phyloP scores from a whole-genome alignment of 2,329 filamentous ascomycete genomes.

The Sclerotinia sclerotiorum region DNA sequence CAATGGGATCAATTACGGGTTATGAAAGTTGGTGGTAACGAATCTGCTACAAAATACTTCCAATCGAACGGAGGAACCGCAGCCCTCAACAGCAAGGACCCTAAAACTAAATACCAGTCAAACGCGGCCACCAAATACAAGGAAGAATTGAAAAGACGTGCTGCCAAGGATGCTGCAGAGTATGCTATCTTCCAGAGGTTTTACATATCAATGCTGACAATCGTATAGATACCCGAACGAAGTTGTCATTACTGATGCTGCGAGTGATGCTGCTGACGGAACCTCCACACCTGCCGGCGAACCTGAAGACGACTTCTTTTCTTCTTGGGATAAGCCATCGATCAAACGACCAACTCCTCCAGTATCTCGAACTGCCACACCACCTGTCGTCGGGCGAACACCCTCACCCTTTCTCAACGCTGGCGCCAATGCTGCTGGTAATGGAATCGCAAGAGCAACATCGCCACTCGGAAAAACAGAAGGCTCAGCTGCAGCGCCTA shows the following conservation, averaged over 20 bases:
- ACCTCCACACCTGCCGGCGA: constrained; percentile 78
- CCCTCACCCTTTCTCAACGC: constrained; percentile 88
- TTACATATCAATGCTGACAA: constrained; percentile 29
- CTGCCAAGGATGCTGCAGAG: constrained; percentile 80
- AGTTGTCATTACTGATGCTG: constrained; percentile 77
- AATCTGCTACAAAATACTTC: constrained; percentile 97
- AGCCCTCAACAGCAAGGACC: constrained; percentile 91
- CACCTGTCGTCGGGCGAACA: constrained; percentile 75
- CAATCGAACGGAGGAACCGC: constrained; percentile 93
- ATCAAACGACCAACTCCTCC: constrained; percentile 97
- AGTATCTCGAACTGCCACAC: constrained; percentile 83
- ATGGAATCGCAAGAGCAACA: constrained; percentile 71
- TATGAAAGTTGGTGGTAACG: constrained; percentile 98
- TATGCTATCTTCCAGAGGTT: constrained; percentile 47
- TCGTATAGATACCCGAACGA: constrained; percentile 73
- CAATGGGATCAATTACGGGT: constrained; percentile 97
- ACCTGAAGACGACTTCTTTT: constrained; percentile 92
- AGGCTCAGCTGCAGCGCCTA: constrained; percentile 51
- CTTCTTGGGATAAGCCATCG: constrained; percentile 95
- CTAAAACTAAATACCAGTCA: constrained; percentile 95
- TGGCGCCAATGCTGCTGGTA: constrained; percentile 63
- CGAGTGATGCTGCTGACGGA: constrained; percentile 59
- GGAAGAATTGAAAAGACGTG: constrained; percentile 86
- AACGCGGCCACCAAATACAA: constrained; percentile 96
- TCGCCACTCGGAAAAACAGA: constrained; percentile 74